Percentiles rank a stretch among this genome's conserved stretches.
Conservation (phyloP, 2,329 filamentous ascomycete species). For the Elsinoe arachidis region DNA sequence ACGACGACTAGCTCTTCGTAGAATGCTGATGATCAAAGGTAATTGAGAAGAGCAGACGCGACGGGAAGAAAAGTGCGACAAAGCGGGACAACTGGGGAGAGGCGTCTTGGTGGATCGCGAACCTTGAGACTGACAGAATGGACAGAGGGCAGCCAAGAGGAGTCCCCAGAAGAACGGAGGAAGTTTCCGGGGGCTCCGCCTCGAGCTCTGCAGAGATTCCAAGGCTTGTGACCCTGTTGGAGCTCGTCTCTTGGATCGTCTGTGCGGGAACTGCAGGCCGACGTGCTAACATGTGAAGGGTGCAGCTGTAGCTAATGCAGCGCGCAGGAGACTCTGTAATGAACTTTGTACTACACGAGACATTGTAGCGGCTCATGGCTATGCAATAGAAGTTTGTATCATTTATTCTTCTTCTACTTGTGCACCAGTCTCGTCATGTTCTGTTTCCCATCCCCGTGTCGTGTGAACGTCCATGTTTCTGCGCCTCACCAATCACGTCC, state of each 20-base stretch:
- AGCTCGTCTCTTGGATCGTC: background rate
- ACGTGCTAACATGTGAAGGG: background rate
- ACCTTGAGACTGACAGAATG: background rate
- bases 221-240: background rate
- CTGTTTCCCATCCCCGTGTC: background rate
- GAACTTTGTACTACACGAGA: background rate
- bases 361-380: background rate
- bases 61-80: background rate
- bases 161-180: background rate
- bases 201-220: background rate
- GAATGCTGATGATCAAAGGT: background rate
- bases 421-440: background rate
- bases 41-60: background rate
- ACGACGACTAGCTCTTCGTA: background rate
- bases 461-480: background rate
- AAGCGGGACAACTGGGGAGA: background rate
- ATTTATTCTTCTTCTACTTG: background rate
- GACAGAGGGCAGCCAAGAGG: background rate
- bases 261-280: background rate
- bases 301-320: too few species aligned
- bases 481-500: background rate
- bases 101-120: conserved; percentile 3
- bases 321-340: background rate
- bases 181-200: conserved; percentile 7
- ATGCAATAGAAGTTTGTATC: too few species aligned